Conservation (phyloP, 1,284 basidiomycete species). For the Cerrena zonata region DNA sequence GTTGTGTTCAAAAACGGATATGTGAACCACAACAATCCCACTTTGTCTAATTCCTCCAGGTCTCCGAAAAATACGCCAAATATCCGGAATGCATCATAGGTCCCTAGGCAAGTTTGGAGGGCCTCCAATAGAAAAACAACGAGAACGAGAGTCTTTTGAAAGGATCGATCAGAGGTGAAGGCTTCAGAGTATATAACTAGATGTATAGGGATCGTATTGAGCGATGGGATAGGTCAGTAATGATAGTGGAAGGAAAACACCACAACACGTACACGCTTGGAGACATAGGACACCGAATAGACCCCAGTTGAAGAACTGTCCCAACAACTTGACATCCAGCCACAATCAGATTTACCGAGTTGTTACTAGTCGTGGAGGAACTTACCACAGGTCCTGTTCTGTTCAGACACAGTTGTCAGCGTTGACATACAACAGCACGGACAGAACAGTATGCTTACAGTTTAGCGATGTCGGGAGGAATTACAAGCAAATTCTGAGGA, state of each 20-base stretch:
- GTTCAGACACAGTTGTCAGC: neutral
- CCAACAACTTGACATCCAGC: slow-evolving; percentile 8
- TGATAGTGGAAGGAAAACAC: neutral
- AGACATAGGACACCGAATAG: slow-evolving; percentile 19
- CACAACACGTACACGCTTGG: slow-evolving; percentile 16
- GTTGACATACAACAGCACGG: neutral
- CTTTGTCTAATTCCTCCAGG: slow-evolving; percentile 6
- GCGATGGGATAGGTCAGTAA: neutral
- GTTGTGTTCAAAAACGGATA: slow-evolving; percentile 6
- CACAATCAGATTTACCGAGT: neutral
- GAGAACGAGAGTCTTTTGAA: slow-evolving; percentile 18
- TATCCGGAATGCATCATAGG: slow-evolving; percentile 10
- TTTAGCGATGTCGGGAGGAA: slow-evolving; percentile 6
- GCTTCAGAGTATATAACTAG: slow-evolving; percentile 27
- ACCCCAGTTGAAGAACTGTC: slow-evolving; percentile 22
- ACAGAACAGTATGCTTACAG: slow-evolving; percentile 1
- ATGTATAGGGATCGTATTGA: neutral
- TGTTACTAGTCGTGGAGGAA: neutral
- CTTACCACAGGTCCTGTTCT: slow-evolving; percentile 7
- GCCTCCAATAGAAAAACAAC: slow-evolving; percentile 8
- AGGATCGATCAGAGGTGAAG: slow-evolving; percentile 20
- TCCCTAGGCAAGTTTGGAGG: slow-evolving; percentile 7
- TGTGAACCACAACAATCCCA: slow-evolving; percentile 10
- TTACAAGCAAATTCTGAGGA: neutral
- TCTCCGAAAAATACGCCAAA: slow-evolving; percentile 10